These are phyloP conservation scores for Lasiodiplodia citricola DNA, from an alignment of 2,329 filamentous ascomycete genomes.

Conservation along the genomic window DNA sequence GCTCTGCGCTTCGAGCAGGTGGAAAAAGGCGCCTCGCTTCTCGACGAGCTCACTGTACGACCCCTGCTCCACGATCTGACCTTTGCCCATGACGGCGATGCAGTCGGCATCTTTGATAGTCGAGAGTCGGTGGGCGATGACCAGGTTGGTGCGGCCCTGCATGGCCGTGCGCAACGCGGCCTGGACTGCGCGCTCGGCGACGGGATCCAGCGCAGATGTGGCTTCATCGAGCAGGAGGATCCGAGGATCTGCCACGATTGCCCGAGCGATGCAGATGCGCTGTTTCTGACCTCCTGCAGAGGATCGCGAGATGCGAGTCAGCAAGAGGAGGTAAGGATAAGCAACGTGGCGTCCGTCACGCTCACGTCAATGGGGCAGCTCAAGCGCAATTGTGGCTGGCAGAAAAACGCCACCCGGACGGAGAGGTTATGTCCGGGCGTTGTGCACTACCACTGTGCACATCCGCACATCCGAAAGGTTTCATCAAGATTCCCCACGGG, in stretches of 20 bases:
- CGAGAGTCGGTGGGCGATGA: constrained; percentile 92
- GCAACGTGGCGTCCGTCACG: too few relatives aligned
- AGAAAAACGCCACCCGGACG: too few relatives aligned
- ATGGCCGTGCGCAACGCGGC: constrained; percentile 87
- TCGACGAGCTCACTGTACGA: constrained; percentile 81
- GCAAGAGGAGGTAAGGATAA: too few relatives aligned
- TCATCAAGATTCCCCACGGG: not conserved
- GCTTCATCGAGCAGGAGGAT: constrained; percentile 93
- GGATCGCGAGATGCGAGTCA: not conserved
- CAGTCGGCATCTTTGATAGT: constrained; percentile 95
- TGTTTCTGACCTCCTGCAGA: constrained; percentile 85
- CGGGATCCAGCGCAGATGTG: constrained; percentile 90
- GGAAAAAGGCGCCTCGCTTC: constrained; percentile 74
- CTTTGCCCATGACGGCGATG: constrained; percentile 89
- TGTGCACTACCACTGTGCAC: not conserved
- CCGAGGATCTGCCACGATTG: constrained; percentile 88
- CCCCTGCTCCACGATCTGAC: constrained; percentile 90
- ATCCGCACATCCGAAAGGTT: too few relatives aligned
- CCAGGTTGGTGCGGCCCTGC: constrained; percentile 88
- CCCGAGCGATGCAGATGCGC: constrained; percentile 91
- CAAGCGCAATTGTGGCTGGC: too few relatives aligned
- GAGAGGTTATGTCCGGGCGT: too few relatives aligned
- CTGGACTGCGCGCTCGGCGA: constrained; percentile 93
- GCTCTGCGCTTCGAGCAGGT: constrained; percentile 85
- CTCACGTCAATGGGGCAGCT: too few relatives aligned